Evolutionary conservation across 306 rosid species (phyloP), one percentile per base, ranked within the genome.

Genomic region (Canavalia gladiata): DNA sequence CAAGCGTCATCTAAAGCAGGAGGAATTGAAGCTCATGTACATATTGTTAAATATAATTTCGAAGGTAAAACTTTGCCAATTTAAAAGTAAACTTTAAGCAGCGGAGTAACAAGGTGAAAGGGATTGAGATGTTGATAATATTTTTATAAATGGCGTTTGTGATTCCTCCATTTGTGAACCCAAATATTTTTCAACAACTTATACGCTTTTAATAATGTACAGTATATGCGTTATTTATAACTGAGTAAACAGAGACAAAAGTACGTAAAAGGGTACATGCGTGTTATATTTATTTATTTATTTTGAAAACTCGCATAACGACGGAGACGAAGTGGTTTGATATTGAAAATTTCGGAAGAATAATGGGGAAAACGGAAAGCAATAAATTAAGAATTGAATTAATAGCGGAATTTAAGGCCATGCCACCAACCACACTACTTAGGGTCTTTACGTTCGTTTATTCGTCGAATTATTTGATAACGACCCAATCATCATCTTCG

Each of bases 331-430:
- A 85, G 83, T 81, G 73, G 60, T 59, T 51, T 41, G 33, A 50
- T 49, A 45, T n/a, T 35, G 13, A 66, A 56, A 41, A 6, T 11
- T 52, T 65, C 18, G 5, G 5, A 65, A 43, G 50, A 35, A 31
- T 33, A 74, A 74, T 65, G 75, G 52, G 52, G 41, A 65, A 54
- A 79, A 63, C 31, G 28, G 70, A 11, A 55, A 54, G 49, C n/a
- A 64, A 67, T 67, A 35, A 47, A 81, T 56, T 45, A 82, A 67
- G n/a, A 72, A 73, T 63, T 34, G 62, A 75, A 41, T 35, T 18
- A 33, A 29, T 13, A 62, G 75, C 86, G 80, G 86, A 72, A 64
- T 72, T 83, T 64, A 78, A 78, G 86, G 83, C 76, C 86, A 83
- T 83, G 83, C 76, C 86, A 83, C 79, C 83, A 83, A 83, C 83